Evolutionary conservation across 139 green algal genomes (phyloP).

Genomic region (Klebsormidium nitens): DNA sequence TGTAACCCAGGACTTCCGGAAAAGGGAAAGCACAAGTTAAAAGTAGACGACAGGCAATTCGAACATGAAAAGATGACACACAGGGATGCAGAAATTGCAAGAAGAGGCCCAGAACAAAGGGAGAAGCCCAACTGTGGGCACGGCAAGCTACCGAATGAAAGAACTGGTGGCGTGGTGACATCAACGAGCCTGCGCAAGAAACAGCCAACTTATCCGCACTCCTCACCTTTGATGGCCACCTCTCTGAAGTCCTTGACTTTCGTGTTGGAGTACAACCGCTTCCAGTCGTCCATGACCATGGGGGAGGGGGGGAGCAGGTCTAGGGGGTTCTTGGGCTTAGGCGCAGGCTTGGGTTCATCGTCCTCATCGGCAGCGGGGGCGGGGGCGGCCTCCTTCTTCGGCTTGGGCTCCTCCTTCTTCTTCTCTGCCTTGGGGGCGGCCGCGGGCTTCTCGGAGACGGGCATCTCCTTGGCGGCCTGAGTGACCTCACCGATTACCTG

Average conservation of each 20-base stretch:
- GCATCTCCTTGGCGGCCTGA: too few relatives aligned
- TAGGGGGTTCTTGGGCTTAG: conserved; percentile 53
- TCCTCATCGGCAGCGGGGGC: conserved; percentile 21
- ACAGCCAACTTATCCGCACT: too few relatives aligned
- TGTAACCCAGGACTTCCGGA: too few relatives aligned
- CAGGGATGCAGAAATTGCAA: too few relatives aligned
- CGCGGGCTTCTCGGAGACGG: conserved; percentile 29
- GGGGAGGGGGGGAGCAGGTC: conserved; percentile 48
- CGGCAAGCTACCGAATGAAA: too few relatives aligned
- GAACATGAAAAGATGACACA: too few relatives aligned
- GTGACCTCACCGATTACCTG: conserved; percentile 27
- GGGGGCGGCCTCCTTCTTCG: conserved; percentile 5
- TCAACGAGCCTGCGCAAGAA: too few relatives aligned
- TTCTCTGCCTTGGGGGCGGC: conserved; percentile 8
- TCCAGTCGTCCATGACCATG: conserved; percentile 60
- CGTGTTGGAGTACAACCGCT: conserved; percentile 61
- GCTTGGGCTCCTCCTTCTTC: conserved; percentile 20
- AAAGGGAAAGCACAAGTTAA: too few relatives aligned
- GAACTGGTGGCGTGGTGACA: too few relatives aligned
- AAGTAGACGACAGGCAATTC: too few relatives aligned
- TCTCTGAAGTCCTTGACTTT: conserved; percentile 51
- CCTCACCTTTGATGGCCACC: conserved; percentile 42
- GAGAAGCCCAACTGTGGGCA: too few relatives aligned
- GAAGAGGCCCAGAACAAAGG: too few relatives aligned
- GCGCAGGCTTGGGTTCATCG: conserved; percentile 25